Conservation (phyloP, 2,329 filamentous ascomycete genomes). For the Fusarium luffae region DNA sequence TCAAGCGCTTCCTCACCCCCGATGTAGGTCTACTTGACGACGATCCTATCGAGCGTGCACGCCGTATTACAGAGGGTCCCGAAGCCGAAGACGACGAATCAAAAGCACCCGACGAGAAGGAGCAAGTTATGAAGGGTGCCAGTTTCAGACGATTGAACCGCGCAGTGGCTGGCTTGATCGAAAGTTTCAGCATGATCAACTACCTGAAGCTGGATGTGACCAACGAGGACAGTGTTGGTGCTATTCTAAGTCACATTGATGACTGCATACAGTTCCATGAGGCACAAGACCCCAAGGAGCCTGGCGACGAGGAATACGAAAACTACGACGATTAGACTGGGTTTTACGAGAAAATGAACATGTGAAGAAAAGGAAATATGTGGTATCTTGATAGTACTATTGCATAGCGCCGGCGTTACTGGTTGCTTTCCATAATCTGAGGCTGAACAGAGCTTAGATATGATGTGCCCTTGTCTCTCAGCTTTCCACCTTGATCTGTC, state of each 20-base stretch:
- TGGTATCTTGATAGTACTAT: conserved; percentile 38
- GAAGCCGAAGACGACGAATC: conserved; percentile 62
- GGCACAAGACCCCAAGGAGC: conserved; percentile 89
- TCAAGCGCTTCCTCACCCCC: conserved; percentile 90
- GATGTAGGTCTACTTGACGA: conserved; percentile 86
- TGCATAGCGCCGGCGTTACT: conserved; percentile 49
- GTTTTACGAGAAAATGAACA: conserved; percentile 13
- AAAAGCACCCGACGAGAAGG: conserved; percentile 71
- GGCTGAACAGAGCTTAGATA: conserved; percentile 32
- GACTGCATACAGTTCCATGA: conserved; percentile 95
- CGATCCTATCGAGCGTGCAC: conserved; percentile 68
- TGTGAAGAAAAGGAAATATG: conserved; percentile 23
- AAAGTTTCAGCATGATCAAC: conserved; percentile 98
- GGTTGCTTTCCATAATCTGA: conserved; percentile 36
- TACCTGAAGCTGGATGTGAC: conserved; percentile 91
- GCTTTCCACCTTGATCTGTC: conserved; percentile 1
- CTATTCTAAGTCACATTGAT: conserved; percentile 90
- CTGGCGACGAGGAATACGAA: conserved; percentile 67
- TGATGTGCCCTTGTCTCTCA: conserved; percentile 15
- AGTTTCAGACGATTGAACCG: conserved; percentile 86
- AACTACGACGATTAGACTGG: conserved; percentile 47
- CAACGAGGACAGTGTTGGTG: conserved; percentile 89
- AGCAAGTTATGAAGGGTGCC: conserved; percentile 80
- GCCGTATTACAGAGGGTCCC: conserved; percentile 53
- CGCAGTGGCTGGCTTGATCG: conserved; percentile 90